Evolutionary conservation across 2,329 filamentous ascomycete species (phyloP).

Genomic region (Fusarium sp.): DNA sequence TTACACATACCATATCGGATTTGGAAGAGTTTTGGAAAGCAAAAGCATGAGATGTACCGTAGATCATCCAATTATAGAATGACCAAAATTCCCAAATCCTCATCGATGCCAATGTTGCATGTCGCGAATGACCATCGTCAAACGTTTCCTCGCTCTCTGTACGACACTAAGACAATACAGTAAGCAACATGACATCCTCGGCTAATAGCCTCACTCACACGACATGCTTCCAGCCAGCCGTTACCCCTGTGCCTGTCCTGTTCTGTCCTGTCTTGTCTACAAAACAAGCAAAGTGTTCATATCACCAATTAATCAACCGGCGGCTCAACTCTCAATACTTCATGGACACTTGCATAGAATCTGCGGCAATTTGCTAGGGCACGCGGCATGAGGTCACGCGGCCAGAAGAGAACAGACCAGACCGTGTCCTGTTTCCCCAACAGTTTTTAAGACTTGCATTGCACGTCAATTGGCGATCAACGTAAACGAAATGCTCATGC

Average conservation of each 20-base stretch:
- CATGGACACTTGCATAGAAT: neutral
- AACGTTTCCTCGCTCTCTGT: neutral
- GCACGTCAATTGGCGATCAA: conserved; percentile 34
- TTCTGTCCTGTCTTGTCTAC: neutral
- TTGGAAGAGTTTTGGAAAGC: conserved; percentile 6
- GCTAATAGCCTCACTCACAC: conserved; percentile 23
- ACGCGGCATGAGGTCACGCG: conserved; percentile 40
- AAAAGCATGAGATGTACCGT: conserved; percentile 30
- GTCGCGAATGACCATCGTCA: conserved; percentile 24
- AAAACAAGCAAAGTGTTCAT: neutral
- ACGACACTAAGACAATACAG: neutral
- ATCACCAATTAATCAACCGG: conserved; percentile 4
- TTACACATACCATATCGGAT: conserved; percentile 13
- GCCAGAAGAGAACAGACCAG: conserved; percentile 28
- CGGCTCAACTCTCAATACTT: neutral
- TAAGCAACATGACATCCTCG: conserved; percentile 20
- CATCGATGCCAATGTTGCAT: conserved; percentile 23
- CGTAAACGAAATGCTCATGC: conserved; percentile 14
- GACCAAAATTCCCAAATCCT: neutral
- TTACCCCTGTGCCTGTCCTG: conserved; percentile 4
- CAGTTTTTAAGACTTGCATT: conserved; percentile 34
- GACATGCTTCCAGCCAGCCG: neutral
- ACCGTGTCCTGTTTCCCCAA: conserved; percentile 36
- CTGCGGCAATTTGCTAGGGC: conserved; percentile 13
- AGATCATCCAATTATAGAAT: conserved; percentile 26